Evolutionary conservation across 2,329 filamentous ascomycete species (phyloP).

Genomic region (Diaporthe sp.): DNA sequence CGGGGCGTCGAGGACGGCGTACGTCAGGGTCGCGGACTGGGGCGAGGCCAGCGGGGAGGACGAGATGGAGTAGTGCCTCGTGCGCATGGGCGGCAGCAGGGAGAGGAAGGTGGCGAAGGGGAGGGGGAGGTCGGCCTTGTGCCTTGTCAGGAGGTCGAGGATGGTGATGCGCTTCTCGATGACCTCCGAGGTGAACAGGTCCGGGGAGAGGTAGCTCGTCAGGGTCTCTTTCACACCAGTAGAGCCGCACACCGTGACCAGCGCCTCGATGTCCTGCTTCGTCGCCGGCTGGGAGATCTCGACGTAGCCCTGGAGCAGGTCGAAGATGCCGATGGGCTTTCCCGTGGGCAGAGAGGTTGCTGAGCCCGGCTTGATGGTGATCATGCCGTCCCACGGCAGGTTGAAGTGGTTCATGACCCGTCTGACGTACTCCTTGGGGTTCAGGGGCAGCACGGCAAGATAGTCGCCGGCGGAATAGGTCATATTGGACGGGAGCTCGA

Average conservation of each 20-base stretch:
- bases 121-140: slow-evolving; percentile 63
- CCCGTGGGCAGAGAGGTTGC: slow-evolving; percentile 68
- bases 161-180: slow-evolving; percentile 66
- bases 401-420: slow-evolving; percentile 77
- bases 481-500: slow-evolving; percentile 75
- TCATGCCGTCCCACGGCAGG: slow-evolving; percentile 76
- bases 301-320: slow-evolving; percentile 77
- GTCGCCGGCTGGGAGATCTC: slow-evolving; percentile 80
- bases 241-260: slow-evolving; percentile 64
- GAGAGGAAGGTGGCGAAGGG: slow-evolving; percentile 72
- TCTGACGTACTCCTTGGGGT: slow-evolving; percentile 72
- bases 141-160: slow-evolving; percentile 73
- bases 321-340: slow-evolving; percentile 70
- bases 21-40: slow-evolving; percentile 73
- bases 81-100: slow-evolving; percentile 74
- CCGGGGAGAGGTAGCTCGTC: slow-evolving; percentile 52
- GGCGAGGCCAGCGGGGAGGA: slow-evolving; percentile 76
- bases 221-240: slow-evolving; percentile 54
- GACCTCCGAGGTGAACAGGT: slow-evolving; percentile 56
- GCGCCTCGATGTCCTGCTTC: slow-evolving; percentile 61
- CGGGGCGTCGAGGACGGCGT: slow-evolving; percentile 72
- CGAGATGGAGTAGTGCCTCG: slow-evolving; percentile 72
- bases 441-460: slow-evolving; percentile 79
- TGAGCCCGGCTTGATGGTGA: slow-evolving; percentile 68
- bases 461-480: slow-evolving; percentile 82